Base-by-base conservation (phyloP, 805 yeast genomes). In the Naumovozyma dairenensis region DNA sequence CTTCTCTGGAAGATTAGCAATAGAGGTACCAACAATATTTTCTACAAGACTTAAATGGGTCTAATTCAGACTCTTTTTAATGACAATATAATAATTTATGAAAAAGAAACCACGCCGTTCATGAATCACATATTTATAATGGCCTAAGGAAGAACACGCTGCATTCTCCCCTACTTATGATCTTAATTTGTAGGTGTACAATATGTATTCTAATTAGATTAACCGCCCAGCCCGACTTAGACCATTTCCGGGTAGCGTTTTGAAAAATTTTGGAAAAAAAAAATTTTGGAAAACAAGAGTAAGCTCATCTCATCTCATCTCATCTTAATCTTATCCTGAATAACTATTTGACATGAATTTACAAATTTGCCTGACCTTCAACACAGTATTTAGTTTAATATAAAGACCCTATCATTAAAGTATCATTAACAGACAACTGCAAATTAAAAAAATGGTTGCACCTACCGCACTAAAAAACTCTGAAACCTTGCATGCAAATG, bases 391-490 rank as follows among this genome's bases (percentile, higher is more conserved):
- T 14, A 14, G n/a, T 13, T 17, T 16, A 12, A 13, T 29, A 9
- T 20, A 12, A 16, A 16, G 16, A 20, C 21, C 21, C 10, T 29
- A 20, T 14, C n/a, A 12, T 8, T 19, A 14, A n/a, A 17, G 12
- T 28, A n/a, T 12, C 9, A 14, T 25, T 6, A 12, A 6, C 28
- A 7, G 6, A 10, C 9, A 28, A 9, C 7, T 14, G 12, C 30
- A 25, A 13, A 8, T n/a, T 14, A n/a, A 12, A n/a, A 34, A 4
- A 1, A 45, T 47, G 49, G 51, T 47, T 37, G 51, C 51, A 13
- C 76, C 69, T 32, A 64, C 53, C 48, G 71, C 58, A 36, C 53
- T 36, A 48, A 73, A 40, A 47, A 51, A 34, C 38, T 32, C 29
- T 6, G 29, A 29, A 4, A 20, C 15, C n/a, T 28, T n/a, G 36